Conservation (phyloP, 2,329 filamentous ascomycete species). For the Byssochlamys sp. region DNA sequence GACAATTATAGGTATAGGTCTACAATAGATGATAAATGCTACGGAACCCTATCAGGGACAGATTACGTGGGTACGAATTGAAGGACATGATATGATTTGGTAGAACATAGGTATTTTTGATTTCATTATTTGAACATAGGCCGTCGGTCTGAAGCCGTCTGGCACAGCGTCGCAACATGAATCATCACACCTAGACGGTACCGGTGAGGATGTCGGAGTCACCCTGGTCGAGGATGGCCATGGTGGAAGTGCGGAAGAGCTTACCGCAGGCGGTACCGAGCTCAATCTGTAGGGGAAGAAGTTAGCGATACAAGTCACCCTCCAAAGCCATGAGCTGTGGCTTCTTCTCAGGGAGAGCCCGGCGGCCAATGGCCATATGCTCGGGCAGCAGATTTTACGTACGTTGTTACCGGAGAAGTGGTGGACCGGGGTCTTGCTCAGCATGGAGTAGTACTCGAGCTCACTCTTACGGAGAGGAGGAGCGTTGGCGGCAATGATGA, state of each 20-base stretch:
- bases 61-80: not conserved
- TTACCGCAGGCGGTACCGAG: constrained; percentile 97
- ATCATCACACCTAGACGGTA: not conserved
- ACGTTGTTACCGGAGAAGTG: constrained; percentile 99
- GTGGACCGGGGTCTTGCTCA: constrained; percentile 89
- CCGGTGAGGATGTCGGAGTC: constrained; percentile 86
- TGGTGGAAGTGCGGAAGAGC: constrained; percentile 95
- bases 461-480: constrained; percentile 96
- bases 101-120: not conserved
- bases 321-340: constrained; percentile 38
- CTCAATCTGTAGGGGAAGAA: constrained; percentile 65
- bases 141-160: not conserved
- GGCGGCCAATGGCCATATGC: constrained; percentile 7
- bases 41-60: not conserved
- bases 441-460: constrained; percentile 63
- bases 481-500: constrained; percentile 92
- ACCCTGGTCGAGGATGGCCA: constrained; percentile 93
- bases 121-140: not conserved
- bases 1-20: no score
- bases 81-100: not conserved
- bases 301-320: constrained; percentile 44
- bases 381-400: constrained; percentile 43
- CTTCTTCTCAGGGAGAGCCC: constrained; percentile 75
- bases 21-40: no score
- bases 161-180: not conserved